Evolutionary conservation across 192 early-diverging fungal genomes (phyloP).

Genomic region (Linnemannia zychae): DNA sequence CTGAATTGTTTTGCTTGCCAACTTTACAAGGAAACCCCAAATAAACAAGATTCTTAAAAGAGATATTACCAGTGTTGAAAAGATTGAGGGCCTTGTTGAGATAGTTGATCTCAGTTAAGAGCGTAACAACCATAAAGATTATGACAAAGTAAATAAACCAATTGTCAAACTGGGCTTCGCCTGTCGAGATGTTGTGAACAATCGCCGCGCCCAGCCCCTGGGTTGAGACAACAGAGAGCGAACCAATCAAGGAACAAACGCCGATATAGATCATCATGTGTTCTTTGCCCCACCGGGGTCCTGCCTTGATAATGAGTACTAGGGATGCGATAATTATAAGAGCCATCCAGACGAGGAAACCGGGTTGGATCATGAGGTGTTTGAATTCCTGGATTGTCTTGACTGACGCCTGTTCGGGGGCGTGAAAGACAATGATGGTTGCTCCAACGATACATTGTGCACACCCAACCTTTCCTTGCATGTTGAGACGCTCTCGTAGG

Average conservation of each 20-base stretch:
- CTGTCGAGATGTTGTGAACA: slow-evolving; percentile 84
- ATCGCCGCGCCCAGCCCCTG: slow-evolving; percentile 92
- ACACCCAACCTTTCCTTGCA: slow-evolving; percentile 90
- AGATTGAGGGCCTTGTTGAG: slow-evolving; percentile 95
- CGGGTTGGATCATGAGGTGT: slow-evolving; percentile 73
- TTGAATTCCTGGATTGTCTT: slow-evolving; percentile 87
- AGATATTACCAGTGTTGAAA: slow-evolving; percentile 77
- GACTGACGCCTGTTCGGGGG: slow-evolving; percentile 81
- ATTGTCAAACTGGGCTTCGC: slow-evolving; percentile 86
- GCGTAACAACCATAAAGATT: slow-evolving; percentile 79
- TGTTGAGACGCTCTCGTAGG: slow-evolving; percentile 83
- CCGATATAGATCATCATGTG: slow-evolving; percentile 91
- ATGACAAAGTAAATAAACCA: slow-evolving; percentile 88
- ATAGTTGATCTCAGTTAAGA: slow-evolving; percentile 94
- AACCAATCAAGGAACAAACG: slow-evolving; percentile 94
- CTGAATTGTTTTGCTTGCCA: no score
- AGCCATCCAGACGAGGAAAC: slow-evolving; percentile 82
- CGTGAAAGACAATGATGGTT: slow-evolving; percentile 87
- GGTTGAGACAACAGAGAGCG: slow-evolving; percentile 87
- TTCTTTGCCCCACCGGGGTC: slow-evolving; percentile 80
- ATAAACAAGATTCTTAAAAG: not conserved
- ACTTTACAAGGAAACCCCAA: no score
- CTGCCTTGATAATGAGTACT: slow-evolving; percentile 81
- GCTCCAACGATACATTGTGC: slow-evolving; percentile 89
- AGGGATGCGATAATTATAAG: slow-evolving; percentile 72